Evolutionary conservation across 352 stramenopile species (phyloP).

Genomic region (Globisporangium abappressorium): DNA sequence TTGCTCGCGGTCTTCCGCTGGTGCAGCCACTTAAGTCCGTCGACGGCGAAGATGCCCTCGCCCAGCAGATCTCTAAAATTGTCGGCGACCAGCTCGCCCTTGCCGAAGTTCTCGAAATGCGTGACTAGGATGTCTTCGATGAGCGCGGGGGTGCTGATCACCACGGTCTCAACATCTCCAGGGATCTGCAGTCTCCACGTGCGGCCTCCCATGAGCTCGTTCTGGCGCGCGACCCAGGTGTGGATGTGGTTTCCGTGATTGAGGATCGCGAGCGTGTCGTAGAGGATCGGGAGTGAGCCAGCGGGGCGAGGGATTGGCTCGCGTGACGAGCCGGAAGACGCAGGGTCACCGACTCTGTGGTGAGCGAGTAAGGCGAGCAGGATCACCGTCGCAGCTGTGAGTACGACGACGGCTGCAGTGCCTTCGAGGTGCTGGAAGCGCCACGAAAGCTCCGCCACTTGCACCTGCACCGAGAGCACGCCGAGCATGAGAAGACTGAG

Average conservation of each 20-base stretch:
- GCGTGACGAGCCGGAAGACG: neutral
- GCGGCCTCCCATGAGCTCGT: slow-evolving; percentile 21
- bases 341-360: neutral
- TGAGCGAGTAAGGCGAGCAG: neutral
- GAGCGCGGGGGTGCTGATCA: slow-evolving; percentile 23
- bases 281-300: slow-evolving; percentile 7
- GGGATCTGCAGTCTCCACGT: slow-evolving; percentile 31
- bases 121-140: slow-evolving; percentile 40
- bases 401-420: too few relatives aligned
- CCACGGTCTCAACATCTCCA: slow-evolving; percentile 20
- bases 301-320: neutral
- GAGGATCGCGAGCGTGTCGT: slow-evolving; percentile 22
- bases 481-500: neutral
- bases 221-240: slow-evolving; percentile 28
- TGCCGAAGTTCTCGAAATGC: slow-evolving; percentile 34
- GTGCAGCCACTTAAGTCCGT: slow-evolving; percentile 34
- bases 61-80: slow-evolving; percentile 33
- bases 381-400: neutral
- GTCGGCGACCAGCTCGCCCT: slow-evolving; percentile 22
- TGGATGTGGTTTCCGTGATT: slow-evolving; percentile 23
- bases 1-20: slow-evolving; percentile 53
- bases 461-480: neutral
- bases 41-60: slow-evolving; percentile 36
- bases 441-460: neutral
- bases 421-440: neutral